Percentiles rank a stretch among this genome's conserved stretches.
These are phyloP conservation scores for Trichosporon sp. DNA, from an alignment of 1,284 basidiomycete genomes.

Conservation along the genomic window DNA sequence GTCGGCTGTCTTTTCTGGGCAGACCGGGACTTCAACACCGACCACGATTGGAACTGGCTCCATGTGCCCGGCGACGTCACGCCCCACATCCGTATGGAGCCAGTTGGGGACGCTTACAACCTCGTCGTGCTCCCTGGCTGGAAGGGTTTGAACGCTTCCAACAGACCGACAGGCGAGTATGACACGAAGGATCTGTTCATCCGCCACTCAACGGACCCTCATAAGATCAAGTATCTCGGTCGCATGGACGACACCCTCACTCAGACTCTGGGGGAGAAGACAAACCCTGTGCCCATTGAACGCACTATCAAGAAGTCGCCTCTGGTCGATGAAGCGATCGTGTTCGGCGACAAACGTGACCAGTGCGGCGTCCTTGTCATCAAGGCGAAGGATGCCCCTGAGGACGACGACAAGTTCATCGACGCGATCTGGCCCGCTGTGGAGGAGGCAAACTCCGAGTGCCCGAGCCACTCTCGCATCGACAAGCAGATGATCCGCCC, in stretches of 20 bases:
- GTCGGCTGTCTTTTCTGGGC: conserved; percentile 56
- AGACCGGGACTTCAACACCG: conserved; percentile 60
- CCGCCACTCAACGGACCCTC: conserved; percentile 58
- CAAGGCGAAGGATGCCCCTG: conserved; percentile 45
- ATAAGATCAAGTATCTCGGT: conserved; percentile 64
- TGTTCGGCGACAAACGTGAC: conserved; percentile 63
- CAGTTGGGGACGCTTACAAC: conserved; percentile 60
- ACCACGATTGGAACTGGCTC: conserved; percentile 67
- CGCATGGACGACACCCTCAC: conserved; percentile 64
- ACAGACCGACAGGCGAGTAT: conserved; percentile 64
- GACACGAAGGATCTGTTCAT: conserved; percentile 64
- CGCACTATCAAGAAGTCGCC: conserved; percentile 55
- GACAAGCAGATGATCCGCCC: conserved; percentile 62
- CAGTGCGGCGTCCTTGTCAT: conserved; percentile 64
- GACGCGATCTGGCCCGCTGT: conserved; percentile 60
- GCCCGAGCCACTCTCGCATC: conserved; percentile 63
- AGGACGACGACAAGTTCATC: conserved; percentile 57
- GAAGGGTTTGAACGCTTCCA: conserved; percentile 58
- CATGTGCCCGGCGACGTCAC: conserved; percentile 54
- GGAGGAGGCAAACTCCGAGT: conserved; percentile 60
- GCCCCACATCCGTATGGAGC: conserved; percentile 60
- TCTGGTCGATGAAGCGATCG: conserved; percentile 60
- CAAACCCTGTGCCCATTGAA: conserved; percentile 60
- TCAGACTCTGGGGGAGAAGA: conserved; percentile 62
- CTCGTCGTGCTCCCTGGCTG: conserved; percentile 63